Percentiles rank a stretch among this genome's conserved stretches.
Conservation (phyloP, 2,329 filamentous ascomycete genomes). For the Neonectria magnoliae region DNA sequence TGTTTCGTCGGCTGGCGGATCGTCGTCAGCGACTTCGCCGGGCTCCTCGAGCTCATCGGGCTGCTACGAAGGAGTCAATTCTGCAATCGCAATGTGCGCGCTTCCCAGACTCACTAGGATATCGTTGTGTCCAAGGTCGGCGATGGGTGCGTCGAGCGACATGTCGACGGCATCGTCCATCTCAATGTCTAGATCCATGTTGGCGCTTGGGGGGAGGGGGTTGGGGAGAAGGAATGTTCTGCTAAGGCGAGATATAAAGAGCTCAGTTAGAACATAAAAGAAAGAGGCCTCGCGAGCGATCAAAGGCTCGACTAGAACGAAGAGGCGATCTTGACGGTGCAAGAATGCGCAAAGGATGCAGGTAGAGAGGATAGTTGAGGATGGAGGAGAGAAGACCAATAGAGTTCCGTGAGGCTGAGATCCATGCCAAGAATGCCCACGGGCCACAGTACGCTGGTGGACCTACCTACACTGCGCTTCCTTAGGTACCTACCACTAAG, state of each 20-base stretch:
- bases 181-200: slow-evolving; percentile 76
- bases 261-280: neutral
- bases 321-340: neutral
- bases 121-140: slow-evolving; percentile 47
- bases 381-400: slow-evolving; percentile 5
- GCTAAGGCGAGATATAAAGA: neutral
- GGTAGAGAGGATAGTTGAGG: slow-evolving; percentile 1
- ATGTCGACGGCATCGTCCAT: slow-evolving; percentile 70
- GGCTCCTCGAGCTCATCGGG: slow-evolving; percentile 51
- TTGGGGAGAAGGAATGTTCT: neutral
- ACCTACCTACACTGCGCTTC: neutral
- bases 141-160: slow-evolving; percentile 40
- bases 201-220: slow-evolving; percentile 35
- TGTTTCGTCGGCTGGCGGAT: slow-evolving; percentile 40
- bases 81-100: neutral
- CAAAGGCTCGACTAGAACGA: neutral
- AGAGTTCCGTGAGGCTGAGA: slow-evolving; percentile 15
- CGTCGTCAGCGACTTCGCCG: slow-evolving; percentile 52
- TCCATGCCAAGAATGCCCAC: neutral
- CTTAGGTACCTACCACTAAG: neutral
- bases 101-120: slow-evolving; percentile 48
- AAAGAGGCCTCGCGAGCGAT: neutral
- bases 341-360: neutral
- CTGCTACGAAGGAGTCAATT: slow-evolving; percentile 43
- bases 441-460: neutral